Evolutionary conservation across 2,329 filamentous ascomycete genomes (phyloP).

Genomic region (Phyllosticta citrichinensis): DNA sequence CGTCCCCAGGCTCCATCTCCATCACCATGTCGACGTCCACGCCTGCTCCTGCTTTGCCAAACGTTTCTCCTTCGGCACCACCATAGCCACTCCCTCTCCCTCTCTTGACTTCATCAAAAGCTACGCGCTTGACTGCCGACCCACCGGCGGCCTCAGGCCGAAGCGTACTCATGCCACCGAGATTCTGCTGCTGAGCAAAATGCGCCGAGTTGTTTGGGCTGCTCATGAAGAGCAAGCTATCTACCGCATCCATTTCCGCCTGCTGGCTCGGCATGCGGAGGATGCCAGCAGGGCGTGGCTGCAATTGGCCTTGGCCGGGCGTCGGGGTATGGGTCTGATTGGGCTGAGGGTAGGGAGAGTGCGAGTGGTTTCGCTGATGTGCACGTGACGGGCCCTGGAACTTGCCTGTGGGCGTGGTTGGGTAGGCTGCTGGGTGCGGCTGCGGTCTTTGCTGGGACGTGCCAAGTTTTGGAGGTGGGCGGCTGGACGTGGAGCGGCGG

Average conservation of each 20-base stretch:
- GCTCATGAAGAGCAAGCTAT: conserved; percentile 72
- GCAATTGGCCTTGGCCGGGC: not conserved
- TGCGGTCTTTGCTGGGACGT: conserved; percentile 19
- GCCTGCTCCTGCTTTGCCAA: not conserved
- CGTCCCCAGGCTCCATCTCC: not conserved
- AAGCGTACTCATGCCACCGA: conserved; percentile 18
- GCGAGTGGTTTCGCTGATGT: conserved; percentile 13
- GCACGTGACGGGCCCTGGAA: conserved; percentile 15
- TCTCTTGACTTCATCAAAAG: conserved; percentile 7
- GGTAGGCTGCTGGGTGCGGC: not conserved
- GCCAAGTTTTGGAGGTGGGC: conserved; percentile 23
- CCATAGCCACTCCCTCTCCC: not conserved
- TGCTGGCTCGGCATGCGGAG: conserved; percentile 61
- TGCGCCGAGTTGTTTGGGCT: conserved; percentile 59
- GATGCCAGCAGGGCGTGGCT: conserved; percentile 32
- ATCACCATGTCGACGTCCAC: not conserved
- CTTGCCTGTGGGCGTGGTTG: conserved; percentile 22
- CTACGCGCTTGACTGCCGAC: conserved; percentile 1
- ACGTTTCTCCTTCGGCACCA: not conserved
- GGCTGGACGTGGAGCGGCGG: conserved; percentile 24
- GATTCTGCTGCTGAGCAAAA: conserved; percentile 9
- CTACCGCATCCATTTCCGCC: conserved; percentile 69
- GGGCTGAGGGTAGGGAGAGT: conserved; percentile 5
- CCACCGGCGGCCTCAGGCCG: conserved; percentile 16
- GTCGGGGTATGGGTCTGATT: not conserved